Evolutionary conservation across 1,139 yeast genomes (phyloP).

Genomic region (Eremothecium coryli): DNA sequence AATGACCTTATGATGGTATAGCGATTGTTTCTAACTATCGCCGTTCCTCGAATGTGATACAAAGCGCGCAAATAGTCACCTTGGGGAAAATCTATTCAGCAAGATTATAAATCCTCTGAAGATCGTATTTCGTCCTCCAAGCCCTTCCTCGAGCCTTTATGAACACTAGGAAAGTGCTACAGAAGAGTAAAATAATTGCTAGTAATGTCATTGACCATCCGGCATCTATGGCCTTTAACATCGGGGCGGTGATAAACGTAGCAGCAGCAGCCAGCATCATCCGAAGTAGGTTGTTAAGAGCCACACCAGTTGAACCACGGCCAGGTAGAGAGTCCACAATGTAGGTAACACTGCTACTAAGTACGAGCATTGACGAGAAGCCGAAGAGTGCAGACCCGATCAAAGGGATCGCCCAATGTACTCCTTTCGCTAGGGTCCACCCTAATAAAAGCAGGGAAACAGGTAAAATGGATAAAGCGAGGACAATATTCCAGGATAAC

Average conservation of each 20-base stretch:
- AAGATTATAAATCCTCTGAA: too few relatives aligned
- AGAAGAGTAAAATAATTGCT: conserved; percentile 45
- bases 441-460: conserved; percentile 66
- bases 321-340: conserved; percentile 82
- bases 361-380: conserved; percentile 73
- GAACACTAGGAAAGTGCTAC: conserved; percentile 36
- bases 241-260: conserved; percentile 66
- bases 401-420: conserved; percentile 68
- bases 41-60: too few relatives aligned
- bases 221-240: conserved; percentile 50
- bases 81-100: too few relatives aligned
- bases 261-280: conserved; percentile 69
- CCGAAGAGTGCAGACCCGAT: conserved; percentile 79
- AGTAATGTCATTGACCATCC: conserved; percentile 65
- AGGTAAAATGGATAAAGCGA: conserved; percentile 56
- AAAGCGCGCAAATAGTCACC: too few relatives aligned
- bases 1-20: too few relatives aligned
- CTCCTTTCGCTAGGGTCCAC: conserved; percentile 62
- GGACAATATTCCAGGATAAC: conserved; percentile 61
- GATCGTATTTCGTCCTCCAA: conserved; percentile 59
- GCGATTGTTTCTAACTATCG: too few relatives aligned
- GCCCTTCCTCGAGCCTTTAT: conserved; percentile 48
- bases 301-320: conserved; percentile 82
- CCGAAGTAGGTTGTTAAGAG: conserved; percentile 66
- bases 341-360: conserved; percentile 74